Conservation (phyloP, 768 basidiomycete species). For the Naganishia friedmannii region DNA sequence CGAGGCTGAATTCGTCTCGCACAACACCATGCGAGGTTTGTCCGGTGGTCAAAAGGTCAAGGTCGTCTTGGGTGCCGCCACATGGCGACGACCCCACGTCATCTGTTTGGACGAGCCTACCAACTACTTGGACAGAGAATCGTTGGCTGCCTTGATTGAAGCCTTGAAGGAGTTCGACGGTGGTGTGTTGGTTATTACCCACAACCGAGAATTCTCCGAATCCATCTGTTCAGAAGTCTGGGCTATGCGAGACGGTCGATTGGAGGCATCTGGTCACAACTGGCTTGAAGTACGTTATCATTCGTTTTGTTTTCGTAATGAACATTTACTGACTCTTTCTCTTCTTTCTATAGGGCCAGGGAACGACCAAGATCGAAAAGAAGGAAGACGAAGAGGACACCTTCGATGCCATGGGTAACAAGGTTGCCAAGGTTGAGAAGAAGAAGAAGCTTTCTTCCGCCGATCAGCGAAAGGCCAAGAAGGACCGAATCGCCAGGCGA, state of each 20-base stretch:
- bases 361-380: slow-evolving; percentile 85
- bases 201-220: slow-evolving; percentile 98
- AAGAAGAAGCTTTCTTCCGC: slow-evolving; percentile 76
- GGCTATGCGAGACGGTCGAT: slow-evolving; percentile 96
- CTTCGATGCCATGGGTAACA: slow-evolving; percentile 99
- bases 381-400: slow-evolving; percentile 80
- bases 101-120: slow-evolving; percentile 97
- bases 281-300: slow-evolving; percentile 70
- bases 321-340: background rate
- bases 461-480: slow-evolving; percentile 90
- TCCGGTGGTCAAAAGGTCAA: slow-evolving; percentile 99
- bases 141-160: slow-evolving; percentile 95
- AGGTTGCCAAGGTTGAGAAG: slow-evolving; percentile 72
- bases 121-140: slow-evolving; percentile 99
- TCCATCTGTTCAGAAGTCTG: slow-evolving; percentile 96
- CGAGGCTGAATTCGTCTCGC: slow-evolving; percentile 96
- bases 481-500: slow-evolving; percentile 74
- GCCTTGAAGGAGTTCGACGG: slow-evolving; percentile 97
- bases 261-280: slow-evolving; percentile 97
- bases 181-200: slow-evolving; percentile 95
- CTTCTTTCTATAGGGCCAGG: slow-evolving; percentile 64
- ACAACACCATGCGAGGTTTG: slow-evolving; percentile 98
- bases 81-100: slow-evolving; percentile 97
- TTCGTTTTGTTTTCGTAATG: too few relatives aligned
- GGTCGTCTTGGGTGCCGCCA: slow-evolving; percentile 96